phyloP scores from a whole-genome alignment of 331 rosid genomes.

The Rhamnella rubrinervis region DNA sequence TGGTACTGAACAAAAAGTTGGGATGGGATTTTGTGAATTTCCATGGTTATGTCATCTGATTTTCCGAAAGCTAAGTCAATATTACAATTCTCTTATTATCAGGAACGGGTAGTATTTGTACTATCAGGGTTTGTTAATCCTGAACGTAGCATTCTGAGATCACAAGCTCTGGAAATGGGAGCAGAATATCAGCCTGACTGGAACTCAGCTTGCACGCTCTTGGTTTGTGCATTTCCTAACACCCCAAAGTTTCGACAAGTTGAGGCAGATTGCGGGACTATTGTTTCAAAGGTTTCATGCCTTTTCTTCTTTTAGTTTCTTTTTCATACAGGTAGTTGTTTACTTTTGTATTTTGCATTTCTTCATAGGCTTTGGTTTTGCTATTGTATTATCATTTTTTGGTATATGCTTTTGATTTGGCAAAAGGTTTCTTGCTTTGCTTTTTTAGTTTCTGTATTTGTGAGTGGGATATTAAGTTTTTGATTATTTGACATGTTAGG shows the following conservation, averaged over 20 bases:
- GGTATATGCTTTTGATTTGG: neutral
- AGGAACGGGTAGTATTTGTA: slow-evolving; percentile 93
- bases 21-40: neutral
- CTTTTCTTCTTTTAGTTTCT: neutral
- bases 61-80: slow-evolving; percentile 15
- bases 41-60: slow-evolving; percentile 2
- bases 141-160: slow-evolving; percentile 74
- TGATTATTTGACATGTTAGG: slow-evolving; percentile 41
- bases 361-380: neutral
- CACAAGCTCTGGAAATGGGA: slow-evolving; percentile 92
- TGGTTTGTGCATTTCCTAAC: slow-evolving; percentile 86
- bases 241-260: slow-evolving; percentile 95
- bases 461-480: neutral
- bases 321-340: neutral
- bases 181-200: slow-evolving; percentile 86
- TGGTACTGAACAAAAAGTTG: slow-evolving; percentile 45
- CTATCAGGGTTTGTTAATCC: slow-evolving; percentile 94
- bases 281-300: slow-evolving; percentile 72
- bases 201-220: slow-evolving; percentile 76
- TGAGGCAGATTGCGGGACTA: slow-evolving; percentile 86
- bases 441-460: neutral
- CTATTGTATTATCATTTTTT: neutral
- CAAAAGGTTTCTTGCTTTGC: too few species aligned
- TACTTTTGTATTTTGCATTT: neutral
- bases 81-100: slow-evolving; percentile 28